Evolutionary conservation across 2,329 filamentous ascomycete species (phyloP).

Genomic region (Proliferodiscus dingleyae): DNA sequence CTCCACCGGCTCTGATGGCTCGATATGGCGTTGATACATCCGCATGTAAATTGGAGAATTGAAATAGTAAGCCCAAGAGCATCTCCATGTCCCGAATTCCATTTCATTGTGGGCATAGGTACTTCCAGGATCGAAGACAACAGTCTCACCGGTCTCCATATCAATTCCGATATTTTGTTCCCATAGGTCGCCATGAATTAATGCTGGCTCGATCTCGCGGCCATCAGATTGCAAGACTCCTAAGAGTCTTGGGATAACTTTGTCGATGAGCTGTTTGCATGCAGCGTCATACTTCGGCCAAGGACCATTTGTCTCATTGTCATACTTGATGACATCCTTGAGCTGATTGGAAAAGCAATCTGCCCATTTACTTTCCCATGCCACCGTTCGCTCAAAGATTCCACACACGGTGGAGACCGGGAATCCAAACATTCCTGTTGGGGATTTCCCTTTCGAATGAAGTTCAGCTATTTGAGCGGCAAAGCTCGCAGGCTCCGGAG

Average conservation of each 20-base stretch:
- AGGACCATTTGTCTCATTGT: neutral
- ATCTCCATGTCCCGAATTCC: constrained; percentile 17
- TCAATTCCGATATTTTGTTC: constrained; percentile 13
- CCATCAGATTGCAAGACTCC: constrained; percentile 6
- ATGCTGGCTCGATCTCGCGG: constrained; percentile 8
- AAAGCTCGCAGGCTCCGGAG: neutral
- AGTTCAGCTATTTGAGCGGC: neutral
- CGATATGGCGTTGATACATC: too few species aligned
- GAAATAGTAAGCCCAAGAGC: too few species aligned
- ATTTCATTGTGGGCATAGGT: constrained; percentile 16
- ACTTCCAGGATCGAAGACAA: constrained; percentile 9
- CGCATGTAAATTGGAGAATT: too few species aligned
- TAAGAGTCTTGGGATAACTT: constrained; percentile 9
- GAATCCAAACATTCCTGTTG: neutral
- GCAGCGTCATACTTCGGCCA: neutral
- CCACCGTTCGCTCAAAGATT: neutral
- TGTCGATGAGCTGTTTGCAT: neutral
- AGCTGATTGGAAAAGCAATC: neutral
- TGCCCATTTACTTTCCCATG: neutral
- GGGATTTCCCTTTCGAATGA: neutral
- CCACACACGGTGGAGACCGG: neutral
- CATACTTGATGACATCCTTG: neutral
- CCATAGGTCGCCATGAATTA: constrained; percentile 18
- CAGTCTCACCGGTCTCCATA: constrained; percentile 6
- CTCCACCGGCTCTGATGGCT: too few species aligned